Conservation (phyloP, 2,329 filamentous ascomycete species). For the Incumbomyces delicatus region DNA sequence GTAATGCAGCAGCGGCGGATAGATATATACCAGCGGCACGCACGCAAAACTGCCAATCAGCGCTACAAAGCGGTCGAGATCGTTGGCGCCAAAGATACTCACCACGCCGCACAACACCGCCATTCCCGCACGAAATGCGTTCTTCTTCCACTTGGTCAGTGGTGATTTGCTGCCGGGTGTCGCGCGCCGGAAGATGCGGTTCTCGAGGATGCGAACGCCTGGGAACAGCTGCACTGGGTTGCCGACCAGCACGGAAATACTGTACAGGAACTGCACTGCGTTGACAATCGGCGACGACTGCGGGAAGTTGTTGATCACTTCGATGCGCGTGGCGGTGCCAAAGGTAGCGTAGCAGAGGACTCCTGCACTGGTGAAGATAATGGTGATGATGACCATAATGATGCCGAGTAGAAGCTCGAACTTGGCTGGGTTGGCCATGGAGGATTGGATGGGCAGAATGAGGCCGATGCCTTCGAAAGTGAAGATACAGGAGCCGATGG, state of each 20-base stretch:
- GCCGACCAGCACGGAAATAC: conserved; percentile 61
- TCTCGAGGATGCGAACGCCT: conserved; percentile 61
- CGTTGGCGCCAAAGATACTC: conserved; percentile 54
- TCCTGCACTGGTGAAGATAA: conserved; percentile 63
- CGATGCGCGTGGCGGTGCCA: conserved; percentile 57
- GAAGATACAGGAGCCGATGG: conserved; percentile 64
- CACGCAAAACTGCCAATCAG: conserved; percentile 65
- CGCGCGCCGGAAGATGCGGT: conserved; percentile 46
- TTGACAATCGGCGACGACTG: conserved; percentile 64
- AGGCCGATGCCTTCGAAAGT: conserved; percentile 71
- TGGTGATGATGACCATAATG: conserved; percentile 64
- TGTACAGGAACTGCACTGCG: conserved; percentile 64
- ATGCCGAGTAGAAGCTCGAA: conserved; percentile 56
- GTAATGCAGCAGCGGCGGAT: conserved; percentile 62
- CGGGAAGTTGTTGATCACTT: conserved; percentile 68
- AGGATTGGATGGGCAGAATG: conserved; percentile 66
- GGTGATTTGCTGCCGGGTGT: conserved; percentile 55
- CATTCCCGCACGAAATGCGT: conserved; percentile 50
- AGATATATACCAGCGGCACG: conserved; percentile 67
- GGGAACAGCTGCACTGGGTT: conserved; percentile 68
- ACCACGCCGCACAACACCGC: conserved; percentile 52
- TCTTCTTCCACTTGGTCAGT: conserved; percentile 68
- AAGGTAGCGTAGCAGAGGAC: conserved; percentile 67
- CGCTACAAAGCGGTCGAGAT: conserved; percentile 65
- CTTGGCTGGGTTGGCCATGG: conserved; percentile 60